A percentile compares a stretch with the other conserved stretches of the same genome.
Conservation (phyloP, 1,284 basidiomycete genomes). For the Trichosporon sp. region DNA sequence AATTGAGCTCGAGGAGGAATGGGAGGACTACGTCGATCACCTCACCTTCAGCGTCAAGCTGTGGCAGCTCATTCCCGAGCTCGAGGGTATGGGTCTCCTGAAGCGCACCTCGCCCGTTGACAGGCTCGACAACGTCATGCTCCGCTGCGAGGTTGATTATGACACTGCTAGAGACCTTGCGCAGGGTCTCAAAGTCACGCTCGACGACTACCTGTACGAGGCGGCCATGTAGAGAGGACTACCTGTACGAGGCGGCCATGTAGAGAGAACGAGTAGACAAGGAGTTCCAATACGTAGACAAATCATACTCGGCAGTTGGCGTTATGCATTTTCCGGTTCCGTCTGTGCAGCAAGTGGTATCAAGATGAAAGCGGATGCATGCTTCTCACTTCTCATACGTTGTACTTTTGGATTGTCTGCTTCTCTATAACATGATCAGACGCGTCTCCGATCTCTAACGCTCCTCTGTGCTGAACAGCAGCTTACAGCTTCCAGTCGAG, state of each 20-base stretch:
- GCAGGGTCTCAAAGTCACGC: slow-evolving; percentile 65
- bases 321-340: not conserved
- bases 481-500: slow-evolving; percentile 42
- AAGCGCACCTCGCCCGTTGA: slow-evolving; percentile 65
- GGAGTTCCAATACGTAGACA: not conserved
- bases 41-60: slow-evolving; percentile 48
- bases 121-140: slow-evolving; percentile 66
- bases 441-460: slow-evolving; percentile 8
- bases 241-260: slow-evolving; percentile 67
- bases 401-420: slow-evolving; percentile 22
- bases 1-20: slow-evolving; percentile 60
- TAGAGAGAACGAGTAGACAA: slow-evolving; percentile 13
- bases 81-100: slow-evolving; percentile 69
- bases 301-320: not conserved
- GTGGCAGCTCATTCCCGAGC: slow-evolving; percentile 67
- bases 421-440: slow-evolving; percentile 16
- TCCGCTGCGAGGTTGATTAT: slow-evolving; percentile 74
- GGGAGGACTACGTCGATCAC: slow-evolving; percentile 52
- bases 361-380: slow-evolving; percentile 30
- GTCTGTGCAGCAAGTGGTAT: not conserved
- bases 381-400: slow-evolving; percentile 14
- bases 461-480: not conserved
- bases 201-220: slow-evolving; percentile 77
- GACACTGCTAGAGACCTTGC: slow-evolving; percentile 66
- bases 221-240: slow-evolving; percentile 35